These are phyloP conservation scores for Lumnitzera littorea DNA, from an alignment of 345 rosid genomes.

Conservation along the genomic window DNA sequence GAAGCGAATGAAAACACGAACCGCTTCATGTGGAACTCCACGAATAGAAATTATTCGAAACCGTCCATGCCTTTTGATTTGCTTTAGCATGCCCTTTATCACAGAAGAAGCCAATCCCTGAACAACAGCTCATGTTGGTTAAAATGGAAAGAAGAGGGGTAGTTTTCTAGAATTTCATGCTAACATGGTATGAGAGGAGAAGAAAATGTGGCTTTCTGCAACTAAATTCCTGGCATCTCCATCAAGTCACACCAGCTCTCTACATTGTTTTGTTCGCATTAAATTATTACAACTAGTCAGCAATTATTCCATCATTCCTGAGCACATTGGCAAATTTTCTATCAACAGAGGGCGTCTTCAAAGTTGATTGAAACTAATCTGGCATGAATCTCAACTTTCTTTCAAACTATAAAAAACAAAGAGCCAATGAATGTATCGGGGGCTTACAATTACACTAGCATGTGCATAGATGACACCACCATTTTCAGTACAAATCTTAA, in stretches of 20 bases:
- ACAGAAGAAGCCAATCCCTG: constrained; percentile 83
- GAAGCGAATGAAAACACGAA: constrained; percentile 64
- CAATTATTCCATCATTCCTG: too few relatives aligned
- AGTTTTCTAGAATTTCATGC: too few relatives aligned
- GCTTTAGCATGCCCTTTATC: constrained; percentile 66
- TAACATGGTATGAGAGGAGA: too few relatives aligned
- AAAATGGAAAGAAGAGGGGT: too few relatives aligned
- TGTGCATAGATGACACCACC: constrained; percentile 62
- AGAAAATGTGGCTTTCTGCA: too few relatives aligned
- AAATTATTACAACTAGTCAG: too few relatives aligned
- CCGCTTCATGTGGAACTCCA: constrained; percentile 72
- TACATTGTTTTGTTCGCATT: too few relatives aligned
- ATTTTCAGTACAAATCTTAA: constrained; percentile 38
- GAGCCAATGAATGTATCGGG: background rate
- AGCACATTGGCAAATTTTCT: too few relatives aligned
- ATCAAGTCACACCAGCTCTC: background rate
- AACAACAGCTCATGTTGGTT: background rate
- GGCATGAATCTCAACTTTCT: background rate
- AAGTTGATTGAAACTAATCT: background rate
- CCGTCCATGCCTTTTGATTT: constrained; percentile 40
- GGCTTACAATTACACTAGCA: constrained; percentile 60
- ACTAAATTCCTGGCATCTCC: too few relatives aligned
- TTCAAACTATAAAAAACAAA: background rate
- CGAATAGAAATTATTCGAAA: constrained; percentile 42
- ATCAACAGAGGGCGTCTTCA: too few relatives aligned